Conservation (phyloP, 495 filamentous ascomycete species). For the Neurospora sp. region DNA sequence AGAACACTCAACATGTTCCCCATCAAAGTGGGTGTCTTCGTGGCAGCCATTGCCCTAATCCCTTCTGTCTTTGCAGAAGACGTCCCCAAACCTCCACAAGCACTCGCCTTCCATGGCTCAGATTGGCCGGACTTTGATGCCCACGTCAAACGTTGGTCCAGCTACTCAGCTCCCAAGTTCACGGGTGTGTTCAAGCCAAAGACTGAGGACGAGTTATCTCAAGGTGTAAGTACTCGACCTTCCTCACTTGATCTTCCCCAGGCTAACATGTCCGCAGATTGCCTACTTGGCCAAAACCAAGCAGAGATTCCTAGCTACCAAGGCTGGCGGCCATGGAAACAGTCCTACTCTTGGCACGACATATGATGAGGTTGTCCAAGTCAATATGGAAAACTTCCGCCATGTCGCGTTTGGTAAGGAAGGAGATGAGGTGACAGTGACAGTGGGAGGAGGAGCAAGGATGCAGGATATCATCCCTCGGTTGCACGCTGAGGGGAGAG, state of each 20-base stretch:
- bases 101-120: background rate
- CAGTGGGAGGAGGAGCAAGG: conserved; percentile 1
- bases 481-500: background rate
- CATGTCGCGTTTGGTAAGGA: background rate
- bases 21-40: background rate
- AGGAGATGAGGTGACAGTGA: background rate
- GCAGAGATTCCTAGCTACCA: background rate
- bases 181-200: background rate
- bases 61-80: background rate
- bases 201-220: background rate
- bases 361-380: background rate
- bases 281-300: background rate
- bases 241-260: background rate
- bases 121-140: background rate
- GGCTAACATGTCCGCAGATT: background rate
- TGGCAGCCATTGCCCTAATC: background rate
- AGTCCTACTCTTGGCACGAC: background rate
- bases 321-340: background rate
- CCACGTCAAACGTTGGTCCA: background rate
- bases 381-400: conserved; percentile 2
- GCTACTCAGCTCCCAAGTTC: background rate
- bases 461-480: conserved; percentile 1
- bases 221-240: too few relatives aligned
- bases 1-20: background rate
- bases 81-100: background rate